These are phyloP conservation scores for Ceratocystis cacaofunesta DNA, from an alignment of 2,329 filamentous ascomycete genomes.

Conservation along the genomic window DNA sequence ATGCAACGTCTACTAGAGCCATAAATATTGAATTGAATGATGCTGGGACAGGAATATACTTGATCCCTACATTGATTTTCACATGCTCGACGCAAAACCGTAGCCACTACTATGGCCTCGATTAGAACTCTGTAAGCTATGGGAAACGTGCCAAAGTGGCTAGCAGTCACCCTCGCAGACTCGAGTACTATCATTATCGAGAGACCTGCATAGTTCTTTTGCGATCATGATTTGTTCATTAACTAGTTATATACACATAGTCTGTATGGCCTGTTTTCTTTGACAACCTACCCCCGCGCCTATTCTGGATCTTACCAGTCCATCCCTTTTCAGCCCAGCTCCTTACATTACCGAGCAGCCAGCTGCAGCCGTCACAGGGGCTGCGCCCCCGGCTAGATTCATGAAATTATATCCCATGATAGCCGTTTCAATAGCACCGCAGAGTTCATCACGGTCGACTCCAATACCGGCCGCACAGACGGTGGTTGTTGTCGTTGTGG, in stretches of 20 bases:
- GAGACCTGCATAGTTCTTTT: not conserved
- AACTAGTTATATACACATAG: no score
- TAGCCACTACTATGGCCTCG: no score
- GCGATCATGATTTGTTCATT: no score
- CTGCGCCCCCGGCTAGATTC: slow-evolving; percentile 9
- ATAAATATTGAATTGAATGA: no score
- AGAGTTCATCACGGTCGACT: not conserved
- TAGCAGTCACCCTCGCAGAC: slow-evolving; percentile 12
- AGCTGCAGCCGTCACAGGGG: slow-evolving; percentile 12
- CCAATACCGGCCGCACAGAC: not conserved
- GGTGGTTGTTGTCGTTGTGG: not conserved
- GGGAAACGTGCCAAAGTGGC: slow-evolving; percentile 11
- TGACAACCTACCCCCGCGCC: not conserved
- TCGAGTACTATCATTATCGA: slow-evolving; percentile 11
- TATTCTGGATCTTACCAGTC: not conserved
- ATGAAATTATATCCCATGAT: slow-evolving; percentile 14
- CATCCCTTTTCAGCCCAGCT: not conserved
- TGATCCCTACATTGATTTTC: no score
- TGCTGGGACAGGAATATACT: no score
- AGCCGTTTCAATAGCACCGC: slow-evolving; percentile 11
- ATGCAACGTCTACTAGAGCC: no score
- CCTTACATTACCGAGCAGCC: slow-evolving; percentile 13
- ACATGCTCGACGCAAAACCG: no score
- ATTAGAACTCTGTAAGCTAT: no score
- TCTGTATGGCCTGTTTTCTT: not conserved